phyloP scores from a whole-genome alignment of 1,139 yeast genomes.

The Geotrichum aggregatum region DNA sequence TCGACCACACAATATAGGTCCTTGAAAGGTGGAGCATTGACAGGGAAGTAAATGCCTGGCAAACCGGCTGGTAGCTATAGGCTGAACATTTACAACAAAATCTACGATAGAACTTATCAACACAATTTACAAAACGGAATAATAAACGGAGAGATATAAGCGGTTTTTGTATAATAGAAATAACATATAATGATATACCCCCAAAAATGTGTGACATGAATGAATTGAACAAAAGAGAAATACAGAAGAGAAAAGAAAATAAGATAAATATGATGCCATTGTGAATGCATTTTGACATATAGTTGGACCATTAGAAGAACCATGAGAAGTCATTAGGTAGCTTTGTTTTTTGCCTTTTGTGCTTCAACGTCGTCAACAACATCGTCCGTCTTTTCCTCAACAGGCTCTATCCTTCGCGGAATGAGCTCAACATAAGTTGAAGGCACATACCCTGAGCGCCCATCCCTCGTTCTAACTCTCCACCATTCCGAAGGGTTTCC shows the following conservation, averaged over 20 bases:
- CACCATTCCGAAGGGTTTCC: slow-evolving; percentile 75
- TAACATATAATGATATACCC: not conserved
- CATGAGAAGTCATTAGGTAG: not conserved
- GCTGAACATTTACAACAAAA: not conserved
- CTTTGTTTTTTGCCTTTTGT: slow-evolving; percentile 11
- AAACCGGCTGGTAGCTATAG: not conserved
- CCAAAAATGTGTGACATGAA: not conserved
- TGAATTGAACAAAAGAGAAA: not conserved
- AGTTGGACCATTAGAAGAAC: no score
- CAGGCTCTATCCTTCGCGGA: slow-evolving; percentile 30
- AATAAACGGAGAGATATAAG: not conserved
- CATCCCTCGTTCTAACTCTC: slow-evolving; percentile 87
- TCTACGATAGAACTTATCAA: no score
- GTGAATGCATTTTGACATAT: not conserved
- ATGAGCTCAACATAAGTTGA: slow-evolving; percentile 75
- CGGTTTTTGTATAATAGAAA: not conserved
- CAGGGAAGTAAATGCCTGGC: slow-evolving; percentile 23
- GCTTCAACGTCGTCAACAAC: slow-evolving; percentile 4
- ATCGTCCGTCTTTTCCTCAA: slow-evolving; percentile 10
- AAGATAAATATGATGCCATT: not conserved
- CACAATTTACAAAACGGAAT: no score
- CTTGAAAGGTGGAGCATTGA: slow-evolving; percentile 24
- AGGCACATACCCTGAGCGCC: slow-evolving; percentile 86
- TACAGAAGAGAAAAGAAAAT: not conserved
- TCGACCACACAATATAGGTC: slow-evolving; percentile 31